Conservation (phyloP, 768 basidiomycete species). For the Crucibulum laeve region DNA sequence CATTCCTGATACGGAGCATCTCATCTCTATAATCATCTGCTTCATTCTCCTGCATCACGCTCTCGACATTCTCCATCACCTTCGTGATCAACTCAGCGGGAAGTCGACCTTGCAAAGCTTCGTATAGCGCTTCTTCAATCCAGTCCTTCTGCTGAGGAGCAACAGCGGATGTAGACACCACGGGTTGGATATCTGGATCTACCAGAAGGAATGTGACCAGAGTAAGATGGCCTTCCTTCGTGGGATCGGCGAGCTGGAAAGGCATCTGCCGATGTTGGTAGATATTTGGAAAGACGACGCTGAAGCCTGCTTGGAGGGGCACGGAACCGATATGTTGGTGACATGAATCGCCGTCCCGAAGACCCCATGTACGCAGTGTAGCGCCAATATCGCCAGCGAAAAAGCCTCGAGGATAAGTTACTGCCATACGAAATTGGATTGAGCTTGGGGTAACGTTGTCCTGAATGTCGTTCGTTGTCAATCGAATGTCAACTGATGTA, state of each 20-base stretch:
- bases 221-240: constrained; percentile 36
- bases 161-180: constrained; percentile 38
- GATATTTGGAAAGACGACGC: constrained; percentile 51
- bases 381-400: constrained; percentile 40
- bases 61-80: constrained; percentile 32
- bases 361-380: constrained; percentile 45
- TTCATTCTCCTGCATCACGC: constrained; percentile 33
- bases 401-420: constrained; percentile 40
- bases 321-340: constrained; percentile 43
- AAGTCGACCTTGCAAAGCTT: constrained; percentile 27
- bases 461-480: constrained; percentile 18
- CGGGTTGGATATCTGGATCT: constrained; percentile 35
- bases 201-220: constrained; percentile 45
- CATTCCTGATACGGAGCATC: constrained; percentile 26
- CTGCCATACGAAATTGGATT: constrained; percentile 47
- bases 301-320: constrained; percentile 28
- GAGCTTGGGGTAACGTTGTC: constrained; percentile 35
- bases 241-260: constrained; percentile 34
- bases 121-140: constrained; percentile 32
- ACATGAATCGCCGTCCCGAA: constrained; percentile 39
- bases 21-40: constrained; percentile 25
- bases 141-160: constrained; percentile 48
- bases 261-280: constrained; percentile 43
- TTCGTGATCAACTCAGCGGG: constrained; percentile 41
- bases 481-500: background rate